These are phyloP conservation scores for Platanthera zijinensis DNA, from an alignment of 106 monocot species.

Conservation along the genomic window DNA sequence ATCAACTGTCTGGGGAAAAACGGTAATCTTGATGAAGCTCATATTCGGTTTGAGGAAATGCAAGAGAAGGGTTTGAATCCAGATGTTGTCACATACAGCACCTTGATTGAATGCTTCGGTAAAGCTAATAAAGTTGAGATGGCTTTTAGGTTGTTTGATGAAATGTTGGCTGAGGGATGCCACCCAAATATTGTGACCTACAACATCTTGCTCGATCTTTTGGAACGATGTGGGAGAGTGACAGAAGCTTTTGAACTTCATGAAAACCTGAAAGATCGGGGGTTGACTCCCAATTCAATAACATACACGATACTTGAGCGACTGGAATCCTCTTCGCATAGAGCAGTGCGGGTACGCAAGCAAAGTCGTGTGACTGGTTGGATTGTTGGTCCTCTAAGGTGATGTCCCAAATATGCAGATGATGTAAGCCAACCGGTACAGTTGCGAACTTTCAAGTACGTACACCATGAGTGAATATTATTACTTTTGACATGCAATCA, in stretches of 20 bases:
- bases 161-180: conserved; percentile 79
- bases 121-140: conserved; percentile 75
- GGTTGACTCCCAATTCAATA: conserved; percentile 76
- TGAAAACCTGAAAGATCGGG: conserved; percentile 60
- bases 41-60: conserved; percentile 90
- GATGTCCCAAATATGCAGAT: conserved; percentile 7
- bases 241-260: conserved; percentile 64
- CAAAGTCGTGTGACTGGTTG: conserved; percentile 56
- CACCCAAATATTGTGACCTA: conserved; percentile 92
- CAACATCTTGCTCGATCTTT: conserved; percentile 90
- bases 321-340: conserved; percentile 44
- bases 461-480: not conserved
- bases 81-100: conserved; percentile 91
- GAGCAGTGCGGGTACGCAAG: conserved; percentile 35
- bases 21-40: conserved; percentile 93
- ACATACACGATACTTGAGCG: conserved; percentile 80
- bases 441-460: not conserved
- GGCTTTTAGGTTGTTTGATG: conserved; percentile 87
- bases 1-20: conserved; percentile 87
- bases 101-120: conserved; percentile 96
- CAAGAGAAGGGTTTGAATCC: conserved; percentile 85
- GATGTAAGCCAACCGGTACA: not conserved
- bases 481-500: not conserved
- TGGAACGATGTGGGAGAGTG: conserved; percentile 67
- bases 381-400: conserved; percentile 84